These are phyloP conservation scores for Flaveria robusta DNA, from an alignment of 129 eudicot species.

Conservation along the genomic window DNA sequence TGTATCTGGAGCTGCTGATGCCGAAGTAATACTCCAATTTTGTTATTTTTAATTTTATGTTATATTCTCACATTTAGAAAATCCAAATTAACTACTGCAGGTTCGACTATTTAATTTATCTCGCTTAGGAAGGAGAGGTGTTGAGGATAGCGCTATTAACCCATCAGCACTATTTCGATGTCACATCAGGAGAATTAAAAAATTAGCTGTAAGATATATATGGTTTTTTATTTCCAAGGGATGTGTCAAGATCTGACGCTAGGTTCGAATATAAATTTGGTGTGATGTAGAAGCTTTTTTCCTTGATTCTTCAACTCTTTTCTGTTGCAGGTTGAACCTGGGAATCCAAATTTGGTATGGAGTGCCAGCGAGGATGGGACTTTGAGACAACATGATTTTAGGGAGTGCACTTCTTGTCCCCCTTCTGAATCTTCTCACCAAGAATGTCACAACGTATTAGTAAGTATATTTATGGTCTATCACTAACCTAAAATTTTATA, in stretches of 20 bases:
- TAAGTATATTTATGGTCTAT: constrained; percentile 41
- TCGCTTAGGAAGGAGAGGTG: constrained; percentile 47
- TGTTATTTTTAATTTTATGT: constrained; percentile 2
- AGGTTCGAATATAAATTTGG: background rate
- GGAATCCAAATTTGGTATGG: constrained; percentile 95
- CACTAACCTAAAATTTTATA: background rate
- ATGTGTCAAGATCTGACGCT: background rate
- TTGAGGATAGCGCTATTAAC: constrained; percentile 47
- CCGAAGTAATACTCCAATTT: constrained; percentile 61
- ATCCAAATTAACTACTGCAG: constrained; percentile 36
- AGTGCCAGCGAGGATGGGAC: constrained; percentile 99
- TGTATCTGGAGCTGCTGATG: constrained; percentile 92
- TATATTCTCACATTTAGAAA: constrained; percentile 11
- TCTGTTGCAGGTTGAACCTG: constrained; percentile 77
- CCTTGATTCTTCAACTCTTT: constrained; percentile 4
- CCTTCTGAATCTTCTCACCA: constrained; percentile 72
- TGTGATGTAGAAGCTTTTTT: constrained; percentile 13
- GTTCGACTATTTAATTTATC: constrained; percentile 86
- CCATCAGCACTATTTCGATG: constrained; percentile 81
- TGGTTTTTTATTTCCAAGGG: background rate
- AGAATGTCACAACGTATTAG: constrained; percentile 88
- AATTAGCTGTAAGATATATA: constrained; percentile 71
- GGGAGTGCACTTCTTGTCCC: constrained; percentile 91
- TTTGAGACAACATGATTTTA: constrained; percentile 91
- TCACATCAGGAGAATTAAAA: constrained; percentile 92